Base-by-base conservation (phyloP, 2,329 filamentous ascomycete genomes). In the Magnaporthiopsis incrustans region DNA sequence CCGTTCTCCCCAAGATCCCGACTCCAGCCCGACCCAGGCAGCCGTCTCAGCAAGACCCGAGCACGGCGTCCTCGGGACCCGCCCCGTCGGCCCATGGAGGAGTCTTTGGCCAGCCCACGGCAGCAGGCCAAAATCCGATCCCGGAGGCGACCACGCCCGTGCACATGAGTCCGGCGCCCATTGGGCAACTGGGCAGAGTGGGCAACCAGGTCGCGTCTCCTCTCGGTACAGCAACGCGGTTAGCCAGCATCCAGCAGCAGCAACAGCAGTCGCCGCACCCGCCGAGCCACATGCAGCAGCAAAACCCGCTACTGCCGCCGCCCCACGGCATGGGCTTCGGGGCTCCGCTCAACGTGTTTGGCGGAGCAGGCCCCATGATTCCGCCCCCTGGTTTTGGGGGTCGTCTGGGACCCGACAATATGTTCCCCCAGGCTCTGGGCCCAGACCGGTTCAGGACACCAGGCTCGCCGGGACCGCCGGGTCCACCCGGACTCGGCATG, bases 1-100 rank as follows among this genome's bases (percentile, higher is more conserved):
- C 95, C 10, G 88, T 87, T 32, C 77, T 96, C 60, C 88, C 92
- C 15, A 97, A 97, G 74, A 88, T 88, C 26, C 87, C 92, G 6
- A 93, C 91, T 15, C 91, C 92, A 11, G 89, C 87, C 68, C 89
- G 90, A 67, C 84, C 87, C 53, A 87, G 91, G 64, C 90, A 93
- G 66, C 78, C 85, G 60, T 95, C 92, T 11, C 91, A 96, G 67
- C 92, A 95, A 73, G 89, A 88, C 32, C 86, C 86, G 5, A 56
- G 14, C 26, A 26, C 59, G 33, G 59, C 27, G 25, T 27, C 38
- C 33, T 15, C 59, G 59, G 12, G 85, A 88, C 72, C 81, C 10
- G 84, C 86, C 8, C 89, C 87, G 62, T 90, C 91, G 3, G 15
- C n/a, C 11, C 33, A 60, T 5, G 33, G 44, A 38, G 59, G 44